Conservation (phyloP, 2,329 filamentous ascomycete genomes). For the Ophiostoma populinum region DNA sequence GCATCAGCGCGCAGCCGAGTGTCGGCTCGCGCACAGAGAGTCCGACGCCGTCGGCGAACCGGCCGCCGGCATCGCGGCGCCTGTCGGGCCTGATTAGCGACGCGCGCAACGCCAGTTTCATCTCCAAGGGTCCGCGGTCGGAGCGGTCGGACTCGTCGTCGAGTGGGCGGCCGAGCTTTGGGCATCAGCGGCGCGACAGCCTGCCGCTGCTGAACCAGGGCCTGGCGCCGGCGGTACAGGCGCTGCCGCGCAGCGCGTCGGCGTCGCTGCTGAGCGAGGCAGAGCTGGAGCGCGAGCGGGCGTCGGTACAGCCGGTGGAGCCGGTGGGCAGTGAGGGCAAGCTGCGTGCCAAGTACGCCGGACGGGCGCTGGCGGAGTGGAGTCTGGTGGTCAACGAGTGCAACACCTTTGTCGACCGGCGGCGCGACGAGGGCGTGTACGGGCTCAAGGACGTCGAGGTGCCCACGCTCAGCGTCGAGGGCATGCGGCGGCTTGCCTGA, state of each 20-base stretch:
- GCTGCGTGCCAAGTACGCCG: slow-evolving; percentile 41
- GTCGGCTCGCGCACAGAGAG: slow-evolving; percentile 19
- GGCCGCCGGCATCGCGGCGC: slow-evolving; percentile 27
- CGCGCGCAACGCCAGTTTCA: slow-evolving; percentile 29
- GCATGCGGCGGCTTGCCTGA: slow-evolving; percentile 22
- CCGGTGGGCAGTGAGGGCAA: slow-evolving; percentile 26
- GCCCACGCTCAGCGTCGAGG: slow-evolving; percentile 45
- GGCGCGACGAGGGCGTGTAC: slow-evolving; percentile 55
- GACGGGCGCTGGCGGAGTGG: slow-evolving; percentile 66
- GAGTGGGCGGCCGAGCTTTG: slow-evolving; percentile 5
- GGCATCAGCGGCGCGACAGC: background rate
- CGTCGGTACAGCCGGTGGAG: slow-evolving; percentile 25
- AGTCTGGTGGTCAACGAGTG: slow-evolving; percentile 56
- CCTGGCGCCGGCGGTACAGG: too few species aligned
- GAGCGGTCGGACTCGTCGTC: slow-evolving; percentile 8
- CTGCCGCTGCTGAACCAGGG: too few species aligned
- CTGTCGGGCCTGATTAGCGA: slow-evolving; percentile 33
- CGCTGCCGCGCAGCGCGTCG: too few species aligned
- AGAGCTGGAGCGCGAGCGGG: slow-evolving; percentile 12
- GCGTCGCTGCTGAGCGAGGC: too few species aligned
- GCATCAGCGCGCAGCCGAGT: slow-evolving; percentile 27
- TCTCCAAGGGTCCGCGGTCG: slow-evolving; percentile 5
- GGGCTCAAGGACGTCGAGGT: slow-evolving; percentile 52
- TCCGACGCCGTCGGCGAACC: slow-evolving; percentile 20
- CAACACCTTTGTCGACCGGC: slow-evolving; percentile 64